Evolutionary conservation across 768 basidiomycete species (phyloP), one percentile per base, ranked within the genome.

Genomic region (Leucocoprinus sp.): DNA sequence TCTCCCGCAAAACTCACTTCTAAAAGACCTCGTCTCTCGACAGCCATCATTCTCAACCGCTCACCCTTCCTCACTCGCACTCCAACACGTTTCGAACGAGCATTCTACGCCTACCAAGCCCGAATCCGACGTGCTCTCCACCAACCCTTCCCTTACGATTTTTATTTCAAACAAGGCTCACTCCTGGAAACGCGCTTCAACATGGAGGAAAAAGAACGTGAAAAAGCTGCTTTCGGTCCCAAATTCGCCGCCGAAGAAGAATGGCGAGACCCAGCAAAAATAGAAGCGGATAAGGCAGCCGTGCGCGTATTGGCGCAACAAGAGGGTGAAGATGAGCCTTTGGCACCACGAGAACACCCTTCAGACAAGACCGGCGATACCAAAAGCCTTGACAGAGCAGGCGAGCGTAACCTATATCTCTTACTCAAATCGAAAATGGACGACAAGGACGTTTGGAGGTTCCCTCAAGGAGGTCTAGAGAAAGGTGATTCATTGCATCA

Each of bases 101-200:
- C 88, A 9, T 93, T 86, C 64, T 83, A 87, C 63, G 70, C 75
- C 43, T 93, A 95, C 71, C 86, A 91, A 60, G 70, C 77, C 7
- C 81, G 88, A 34, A 76, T 97, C 57, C 77, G 81, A 56, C 83
- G 88, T 53, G 84, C 92, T 2, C 67, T 97, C 38, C 84, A 84
- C 60, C 89, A 90, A 54, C 93, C 93, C 0, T 82, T 91, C 60
- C 88, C 93, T 14, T 71, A 78, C 48, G 82, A 92, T 37, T 91
- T 95, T 64, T 97, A 93, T 68, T 95, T 95, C 74, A 92, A 92
- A 64, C 82, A 82, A 40, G 93, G 93, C 7, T 87, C 92, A 0
- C 70, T 88, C 12, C 75, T 93, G 23, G 84, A 93, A 60, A 78
- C 80, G 11, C 76, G 85, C 29, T 95, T 91, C 64, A 80, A 72